phyloP scores from a whole-genome alignment of 2,329 filamentous ascomycete genomes.

The Clonostachys chloroleuca region DNA sequence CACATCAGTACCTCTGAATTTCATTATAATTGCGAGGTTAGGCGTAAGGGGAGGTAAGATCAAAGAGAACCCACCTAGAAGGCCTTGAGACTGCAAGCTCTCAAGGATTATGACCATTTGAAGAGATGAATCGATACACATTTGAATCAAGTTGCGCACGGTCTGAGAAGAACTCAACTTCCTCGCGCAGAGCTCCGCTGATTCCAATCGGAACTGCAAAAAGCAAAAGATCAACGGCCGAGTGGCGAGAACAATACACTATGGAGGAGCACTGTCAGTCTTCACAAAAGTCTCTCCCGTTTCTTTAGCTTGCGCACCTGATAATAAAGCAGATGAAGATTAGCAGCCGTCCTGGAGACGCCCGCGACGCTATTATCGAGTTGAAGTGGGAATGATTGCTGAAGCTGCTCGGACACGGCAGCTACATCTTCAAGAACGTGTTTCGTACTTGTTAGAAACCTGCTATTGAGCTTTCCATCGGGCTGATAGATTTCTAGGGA shows the following conservation, averaged over 20 bases:
- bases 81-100: constrained; percentile 34
- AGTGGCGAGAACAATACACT: constrained; percentile 25
- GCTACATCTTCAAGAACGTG: constrained; percentile 6
- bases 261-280: neutral
- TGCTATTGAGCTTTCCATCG: neutral
- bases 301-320: constrained; percentile 11
- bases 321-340: constrained; percentile 23
- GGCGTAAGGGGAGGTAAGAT: no score
- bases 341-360: constrained; percentile 20
- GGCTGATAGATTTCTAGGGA: neutral
- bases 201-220: constrained; percentile 21
- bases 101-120: constrained; percentile 31
- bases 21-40: no score
- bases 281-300: neutral
- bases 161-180: constrained; percentile 29
- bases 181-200: constrained; percentile 10
- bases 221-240: constrained; percentile 22
- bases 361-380: constrained; percentile 21
- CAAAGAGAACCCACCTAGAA: constrained; percentile 30
- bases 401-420: constrained; percentile 18
- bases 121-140: constrained; percentile 25
- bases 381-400: constrained; percentile 17
- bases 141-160: constrained; percentile 22
- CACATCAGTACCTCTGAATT: no score
- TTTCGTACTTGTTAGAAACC: neutral